Evolutionary conservation across 495 filamentous ascomycete genomes (phyloP).

Genomic region (Aspergillus campestris): DNA sequence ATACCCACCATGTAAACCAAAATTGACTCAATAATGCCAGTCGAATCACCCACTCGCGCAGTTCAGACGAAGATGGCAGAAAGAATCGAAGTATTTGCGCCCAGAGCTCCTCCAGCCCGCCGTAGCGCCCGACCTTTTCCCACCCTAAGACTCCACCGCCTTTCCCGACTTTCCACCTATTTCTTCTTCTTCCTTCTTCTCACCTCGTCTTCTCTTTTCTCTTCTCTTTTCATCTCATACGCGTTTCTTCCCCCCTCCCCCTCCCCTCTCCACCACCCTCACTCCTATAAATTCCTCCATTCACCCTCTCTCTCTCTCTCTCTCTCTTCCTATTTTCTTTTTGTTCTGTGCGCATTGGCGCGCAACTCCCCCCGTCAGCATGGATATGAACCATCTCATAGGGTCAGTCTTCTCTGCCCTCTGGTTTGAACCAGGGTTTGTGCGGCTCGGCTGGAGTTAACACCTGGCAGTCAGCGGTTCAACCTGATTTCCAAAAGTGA

Average conservation of each 20-base stretch:
- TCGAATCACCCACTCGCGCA: too few relatives aligned
- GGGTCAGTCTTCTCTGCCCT: constrained; percentile 35
- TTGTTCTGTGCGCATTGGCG: constrained; percentile 18
- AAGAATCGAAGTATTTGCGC: constrained; percentile 22
- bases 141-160: constrained; percentile 28
- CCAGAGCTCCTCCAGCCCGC: constrained; percentile 27
- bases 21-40: too few relatives aligned
- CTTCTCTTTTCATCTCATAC: constrained; percentile 19
- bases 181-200: constrained; percentile 6
- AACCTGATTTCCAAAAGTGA: constrained; percentile 90
- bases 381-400: constrained; percentile 49
- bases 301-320: constrained; percentile 3
- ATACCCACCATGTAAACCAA: too few relatives aligned
- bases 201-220: constrained; percentile 4
- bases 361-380: constrained; percentile 32
- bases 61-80: neutral
- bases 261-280: constrained; percentile 2
- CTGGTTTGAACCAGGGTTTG: constrained; percentile 29
- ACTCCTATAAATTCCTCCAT: neutral
- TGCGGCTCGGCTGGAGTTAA: constrained; percentile 38
- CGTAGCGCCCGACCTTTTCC: constrained; percentile 27
- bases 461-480: constrained; percentile 43
- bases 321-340: constrained; percentile 10
- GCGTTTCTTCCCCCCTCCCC: constrained; percentile 2
- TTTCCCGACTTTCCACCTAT: constrained; percentile 15